Percentiles rank a stretch among this genome's conserved stretches.
These are phyloP conservation scores for Ormosia emarginata DNA, from an alignment of 306 rosid species.

Conservation along the genomic window DNA sequence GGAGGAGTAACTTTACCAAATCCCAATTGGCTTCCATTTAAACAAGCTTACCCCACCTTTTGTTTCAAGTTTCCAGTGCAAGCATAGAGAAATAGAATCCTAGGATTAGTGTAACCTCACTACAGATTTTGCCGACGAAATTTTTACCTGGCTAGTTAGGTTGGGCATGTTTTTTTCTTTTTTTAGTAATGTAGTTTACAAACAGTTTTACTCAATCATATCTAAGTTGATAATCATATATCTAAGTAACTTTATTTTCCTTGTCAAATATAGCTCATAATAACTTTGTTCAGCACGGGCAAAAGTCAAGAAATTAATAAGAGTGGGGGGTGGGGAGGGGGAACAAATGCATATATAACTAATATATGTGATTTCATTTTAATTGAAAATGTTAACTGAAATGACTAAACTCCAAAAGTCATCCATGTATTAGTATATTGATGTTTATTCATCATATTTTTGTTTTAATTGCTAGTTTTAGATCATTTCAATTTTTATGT, in stretches of 20 bases:
- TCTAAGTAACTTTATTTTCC: neutral
- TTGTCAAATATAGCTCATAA: neutral
- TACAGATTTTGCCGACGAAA: neutral
- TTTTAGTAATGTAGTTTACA: neutral
- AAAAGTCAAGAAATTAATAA: neutral
- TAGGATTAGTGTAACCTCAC: neutral
- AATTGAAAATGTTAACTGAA: too few relatives aligned
- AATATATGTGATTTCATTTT: neutral
- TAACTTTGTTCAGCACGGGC: neutral
- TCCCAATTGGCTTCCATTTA: neutral
- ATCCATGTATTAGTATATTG: too few relatives aligned
- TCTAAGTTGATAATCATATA: neutral
- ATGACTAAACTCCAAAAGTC: too few relatives aligned
- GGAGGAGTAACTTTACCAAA: neutral
- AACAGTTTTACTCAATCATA: neutral
- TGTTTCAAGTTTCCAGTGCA: neutral
- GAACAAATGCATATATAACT: neutral
- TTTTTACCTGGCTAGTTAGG: neutral
- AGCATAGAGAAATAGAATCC: neutral
- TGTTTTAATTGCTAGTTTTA: neutral
- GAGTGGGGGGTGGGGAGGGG: neutral
- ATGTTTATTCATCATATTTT: too few relatives aligned
- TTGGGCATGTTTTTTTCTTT: neutral
- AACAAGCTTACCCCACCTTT: neutral
- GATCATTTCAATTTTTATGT: neutral